These are phyloP conservation scores for Colletotrichum lini DNA, from an alignment of 2,329 filamentous ascomycete genomes.

Conservation along the genomic window DNA sequence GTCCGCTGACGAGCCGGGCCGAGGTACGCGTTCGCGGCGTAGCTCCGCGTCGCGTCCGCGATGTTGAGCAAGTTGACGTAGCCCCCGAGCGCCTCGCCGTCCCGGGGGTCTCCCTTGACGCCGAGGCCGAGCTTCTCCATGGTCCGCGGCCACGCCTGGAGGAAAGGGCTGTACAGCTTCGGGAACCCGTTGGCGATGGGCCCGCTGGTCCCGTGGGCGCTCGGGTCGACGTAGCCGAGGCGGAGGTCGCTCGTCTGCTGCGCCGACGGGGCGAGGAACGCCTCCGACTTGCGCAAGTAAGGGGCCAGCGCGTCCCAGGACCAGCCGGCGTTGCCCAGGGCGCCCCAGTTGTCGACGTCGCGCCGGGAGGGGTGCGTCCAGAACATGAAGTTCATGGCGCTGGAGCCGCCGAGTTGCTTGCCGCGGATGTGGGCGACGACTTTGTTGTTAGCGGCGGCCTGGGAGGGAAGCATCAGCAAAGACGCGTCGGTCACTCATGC, in stretches of 20 bases:
- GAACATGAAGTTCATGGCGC: constrained; percentile 72
- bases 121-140: constrained; percentile 40
- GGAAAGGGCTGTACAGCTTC: constrained; percentile 13
- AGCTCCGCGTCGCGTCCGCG: constrained; percentile 46
- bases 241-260: constrained; percentile 20
- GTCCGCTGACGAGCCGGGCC: constrained; percentile 33
- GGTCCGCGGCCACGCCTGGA: constrained; percentile 31
- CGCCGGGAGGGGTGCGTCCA: constrained; percentile 61
- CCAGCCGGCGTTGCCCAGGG: constrained; percentile 72
- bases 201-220: constrained; percentile 21
- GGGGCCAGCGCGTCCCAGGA: constrained; percentile 60
- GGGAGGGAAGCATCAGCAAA: background rate
- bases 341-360: constrained; percentile 71
- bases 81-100: constrained; percentile 41
- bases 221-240: constrained; percentile 15
- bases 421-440: constrained; percentile 39
- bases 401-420: constrained; percentile 70
- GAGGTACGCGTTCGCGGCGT: constrained; percentile 46
- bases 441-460: constrained; percentile 28
- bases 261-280: constrained; percentile 13
- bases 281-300: constrained; percentile 27
- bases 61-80: constrained; percentile 44
- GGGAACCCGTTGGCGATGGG: constrained; percentile 32
- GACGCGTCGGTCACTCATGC: too few species aligned
- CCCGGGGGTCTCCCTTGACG: constrained; percentile 42